Evolutionary conservation across 305 asterid genomes (phyloP), one percentile per base, ranked within the genome.

Genomic region (Salvia sclarea): DNA sequence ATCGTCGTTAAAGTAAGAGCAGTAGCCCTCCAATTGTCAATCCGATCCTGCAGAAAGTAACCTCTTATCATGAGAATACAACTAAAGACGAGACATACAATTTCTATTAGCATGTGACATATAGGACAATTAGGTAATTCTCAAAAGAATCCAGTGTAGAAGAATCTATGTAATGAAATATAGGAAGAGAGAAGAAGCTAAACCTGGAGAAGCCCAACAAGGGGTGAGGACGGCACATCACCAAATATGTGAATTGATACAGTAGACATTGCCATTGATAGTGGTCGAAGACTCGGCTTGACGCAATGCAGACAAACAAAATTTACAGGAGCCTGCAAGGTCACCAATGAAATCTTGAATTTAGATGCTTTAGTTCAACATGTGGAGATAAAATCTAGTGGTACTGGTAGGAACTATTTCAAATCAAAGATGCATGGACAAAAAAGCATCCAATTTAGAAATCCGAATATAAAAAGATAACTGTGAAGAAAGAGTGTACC

Each of bases 131-230:
- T n/a, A n/a, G n/a, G n/a, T n/a, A n/a, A n/a, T n/a, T n/a, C n/a
- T n/a, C 25, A 10, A 28, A n/a, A 5, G 18, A n/a, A 54, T 9
- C 63, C 0, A 5, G 28, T 11, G 20, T 6, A 45, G 47, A 65
- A 35, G 50, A 5, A 12, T n/a, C 11, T 21, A 52, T 33, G 50
- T 48, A 3, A 48, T 17, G 28, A 60, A 25, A 49, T 45, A 33
- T 4, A 7, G 33, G 2, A 38, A 28, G 16, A 44, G 35, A 4
- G 28, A 20, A 41, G 62, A 57, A 47, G 12, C 54, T 75, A 52
- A 68, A 94, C 99, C 95, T 94, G 99, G 72, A 94, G 81, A 76
- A 91, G 90, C 56, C 99, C 99, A 43, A 91, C 97, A 25, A 94
- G 95, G 45, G 99, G 99, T 41, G 98, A 80, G 45, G 99, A 94